A percentile compares a stretch with the other conserved stretches of the same genome.
These are phyloP conservation scores for Gynandropsis gynandra DNA, from an alignment of 345 rosid genomes.

Conservation along the genomic window DNA sequence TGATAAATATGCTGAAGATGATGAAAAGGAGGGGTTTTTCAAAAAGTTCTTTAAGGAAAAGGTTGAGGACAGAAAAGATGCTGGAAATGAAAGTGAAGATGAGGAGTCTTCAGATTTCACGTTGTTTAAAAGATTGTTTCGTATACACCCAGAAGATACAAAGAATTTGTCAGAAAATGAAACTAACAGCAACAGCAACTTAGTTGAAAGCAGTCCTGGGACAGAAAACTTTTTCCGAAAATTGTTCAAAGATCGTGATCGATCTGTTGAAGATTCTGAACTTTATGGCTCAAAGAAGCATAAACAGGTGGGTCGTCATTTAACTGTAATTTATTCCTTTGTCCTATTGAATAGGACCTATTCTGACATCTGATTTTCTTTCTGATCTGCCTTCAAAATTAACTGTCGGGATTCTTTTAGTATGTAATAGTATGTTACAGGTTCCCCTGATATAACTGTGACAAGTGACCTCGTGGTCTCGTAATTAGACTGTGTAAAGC, in stretches of 20 bases:
- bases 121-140: slow-evolving; percentile 70
- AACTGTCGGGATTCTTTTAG: slow-evolving; percentile 7
- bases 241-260: slow-evolving; percentile 90
- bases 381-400: slow-evolving; percentile 11
- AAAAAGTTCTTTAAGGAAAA: slow-evolving; percentile 75
- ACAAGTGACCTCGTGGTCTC: no score
- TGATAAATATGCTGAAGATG: slow-evolving; percentile 72
- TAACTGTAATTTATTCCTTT: slow-evolving; percentile 17
- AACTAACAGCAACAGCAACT: slow-evolving; percentile 39
- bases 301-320: slow-evolving; percentile 48
- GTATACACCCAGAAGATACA: slow-evolving; percentile 89
- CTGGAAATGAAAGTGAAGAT: slow-evolving; percentile 46
- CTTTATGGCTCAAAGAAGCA: slow-evolving; percentile 70
- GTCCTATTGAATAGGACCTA: slow-evolving; percentile 15
- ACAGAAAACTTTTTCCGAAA: slow-evolving; percentile 95
- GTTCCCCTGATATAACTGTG: no score
- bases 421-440: neutral
- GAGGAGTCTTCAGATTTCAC: slow-evolving; percentile 87
- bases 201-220: slow-evolving; percentile 89
- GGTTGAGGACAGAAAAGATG: slow-evolving; percentile 79
- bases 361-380: slow-evolving; percentile 10
- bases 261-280: slow-evolving; percentile 90
- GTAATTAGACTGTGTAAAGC: no score
- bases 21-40: slow-evolving; percentile 89
- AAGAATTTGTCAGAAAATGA: slow-evolving; percentile 48